Evolutionary conservation across 441 rosid species (phyloP).

Genomic region (Adansonia madagascariensis): DNA sequence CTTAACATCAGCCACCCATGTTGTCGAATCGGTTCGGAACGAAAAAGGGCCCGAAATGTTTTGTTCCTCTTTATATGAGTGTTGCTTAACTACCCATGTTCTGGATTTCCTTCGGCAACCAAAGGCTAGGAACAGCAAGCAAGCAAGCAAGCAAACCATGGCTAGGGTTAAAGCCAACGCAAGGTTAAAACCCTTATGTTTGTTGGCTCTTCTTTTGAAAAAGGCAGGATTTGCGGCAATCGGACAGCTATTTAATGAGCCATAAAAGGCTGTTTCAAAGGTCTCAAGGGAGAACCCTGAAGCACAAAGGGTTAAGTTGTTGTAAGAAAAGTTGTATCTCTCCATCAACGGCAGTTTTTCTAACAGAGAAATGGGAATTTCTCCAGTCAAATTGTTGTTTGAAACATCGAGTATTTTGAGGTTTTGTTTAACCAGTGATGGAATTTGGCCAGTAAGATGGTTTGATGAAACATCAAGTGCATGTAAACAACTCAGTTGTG

Average conservation of each 20-base stretch:
- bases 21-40: conserved; percentile 86
- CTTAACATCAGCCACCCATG: conserved; percentile 95
- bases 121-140: conserved; percentile 67
- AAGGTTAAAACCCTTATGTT: conserved; percentile 56
- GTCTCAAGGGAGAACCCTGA: conserved; percentile 51
- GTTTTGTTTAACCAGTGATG: conserved; percentile 41
- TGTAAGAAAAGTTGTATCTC: conserved; percentile 85
- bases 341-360: conserved; percentile 63
- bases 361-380: conserved; percentile 57
- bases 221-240: conserved; percentile 75
- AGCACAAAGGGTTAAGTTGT: conserved; percentile 81
- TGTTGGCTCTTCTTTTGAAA: conserved; percentile 51
- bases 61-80: conserved; percentile 71
- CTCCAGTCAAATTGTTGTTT: conserved; percentile 75
- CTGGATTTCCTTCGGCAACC: conserved; percentile 62
- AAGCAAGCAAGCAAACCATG: conserved; percentile 65
- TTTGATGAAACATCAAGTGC: conserved; percentile 79
- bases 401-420: conserved; percentile 74
- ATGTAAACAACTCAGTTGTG: conserved; percentile 51
- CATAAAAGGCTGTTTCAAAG: conserved; percentile 57
- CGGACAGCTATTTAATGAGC: conserved; percentile 74
- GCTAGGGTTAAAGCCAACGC: conserved; percentile 72
- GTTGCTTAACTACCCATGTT: conserved; percentile 62
- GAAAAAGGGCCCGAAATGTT: conserved; percentile 82
- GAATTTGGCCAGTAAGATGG: conserved; percentile 66